These are phyloP conservation scores for Physocladia obscura DNA, from an alignment of 192 early-diverging fungal genomes.

Conservation along the genomic window DNA sequence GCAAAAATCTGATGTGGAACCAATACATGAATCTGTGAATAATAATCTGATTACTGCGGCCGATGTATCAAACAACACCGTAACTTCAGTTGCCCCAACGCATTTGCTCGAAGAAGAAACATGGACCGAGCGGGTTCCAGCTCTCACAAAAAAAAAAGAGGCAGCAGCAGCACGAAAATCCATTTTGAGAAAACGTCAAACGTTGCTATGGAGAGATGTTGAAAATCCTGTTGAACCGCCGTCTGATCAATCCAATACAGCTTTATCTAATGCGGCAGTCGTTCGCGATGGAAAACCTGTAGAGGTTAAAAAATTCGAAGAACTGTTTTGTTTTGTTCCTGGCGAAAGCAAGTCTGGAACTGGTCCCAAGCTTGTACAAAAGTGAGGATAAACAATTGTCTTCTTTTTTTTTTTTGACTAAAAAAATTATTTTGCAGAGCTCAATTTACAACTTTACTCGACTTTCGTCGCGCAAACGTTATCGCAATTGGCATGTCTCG, in stretches of 20 bases:
- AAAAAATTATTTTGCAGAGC: conserved; percentile 25
- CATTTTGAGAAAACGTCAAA: conserved; percentile 6
- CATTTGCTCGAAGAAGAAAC: background rate
- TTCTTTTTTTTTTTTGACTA: background rate
- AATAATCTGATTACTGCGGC: too few relatives aligned
- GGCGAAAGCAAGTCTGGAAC: conserved; percentile 20
- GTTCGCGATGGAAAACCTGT: conserved; percentile 30
- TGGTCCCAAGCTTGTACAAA: conserved; percentile 37
- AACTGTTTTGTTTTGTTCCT: conserved; percentile 53
- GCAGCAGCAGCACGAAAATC: conserved; percentile 1
- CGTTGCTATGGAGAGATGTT: conserved; percentile 32
- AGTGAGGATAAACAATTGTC: conserved; percentile 20
- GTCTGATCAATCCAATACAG: background rate
- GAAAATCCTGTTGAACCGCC: conserved; percentile 28
- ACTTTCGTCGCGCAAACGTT: conserved; percentile 57
- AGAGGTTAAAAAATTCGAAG: conserved; percentile 50
- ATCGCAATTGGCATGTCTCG: conserved; percentile 53
- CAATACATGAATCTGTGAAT: too few relatives aligned
- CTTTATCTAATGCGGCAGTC: background rate
- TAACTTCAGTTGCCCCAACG: too few relatives aligned
- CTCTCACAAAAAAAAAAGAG: conserved; percentile 13
- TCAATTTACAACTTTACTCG: conserved; percentile 54
- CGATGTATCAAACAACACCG: too few relatives aligned
- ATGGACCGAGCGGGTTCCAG: background rate
- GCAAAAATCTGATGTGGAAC: too few relatives aligned